phyloP scores from a whole-genome alignment of 805 yeast species.

The Schizosaccharomyces osmophilus region DNA sequence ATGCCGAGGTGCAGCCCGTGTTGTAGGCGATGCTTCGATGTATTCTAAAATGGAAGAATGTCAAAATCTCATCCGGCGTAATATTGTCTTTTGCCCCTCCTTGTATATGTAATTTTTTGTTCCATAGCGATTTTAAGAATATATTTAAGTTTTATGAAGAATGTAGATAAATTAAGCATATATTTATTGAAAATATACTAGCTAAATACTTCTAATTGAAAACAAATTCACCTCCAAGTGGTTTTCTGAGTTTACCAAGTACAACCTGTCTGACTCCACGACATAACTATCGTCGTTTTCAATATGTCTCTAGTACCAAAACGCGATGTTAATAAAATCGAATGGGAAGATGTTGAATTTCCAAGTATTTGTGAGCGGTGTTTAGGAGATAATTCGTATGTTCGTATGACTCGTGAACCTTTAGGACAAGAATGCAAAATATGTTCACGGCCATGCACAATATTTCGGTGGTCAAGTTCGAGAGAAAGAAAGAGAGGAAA shows the following conservation, averaged over 20 bases:
- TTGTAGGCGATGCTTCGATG: slow-evolving; percentile 78
- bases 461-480: slow-evolving; percentile 45
- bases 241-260: too few relatives aligned
- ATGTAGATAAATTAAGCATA: not conserved
- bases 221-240: too few relatives aligned
- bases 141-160: not conserved
- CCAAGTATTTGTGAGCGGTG: slow-evolving; percentile 28
- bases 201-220: too few relatives aligned
- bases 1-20: slow-evolving; percentile 77
- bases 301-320: slow-evolving; percentile 4
- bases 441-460: slow-evolving; percentile 67
- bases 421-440: slow-evolving; percentile 63
- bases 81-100: slow-evolving; percentile 91
- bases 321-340: slow-evolving; percentile 14
- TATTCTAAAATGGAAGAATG: slow-evolving; percentile 78
- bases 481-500: slow-evolving; percentile 18
- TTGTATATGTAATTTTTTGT: slow-evolving; percentile 33
- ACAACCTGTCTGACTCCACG: not conserved
- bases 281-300: not conserved
- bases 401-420: slow-evolving; percentile 46
- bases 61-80: slow-evolving; percentile 85
- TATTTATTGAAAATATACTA: not conserved
- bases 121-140: not conserved
- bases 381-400: slow-evolving; percentile 32
- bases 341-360: slow-evolving; percentile 17